Evolutionary conservation across 2,329 filamentous ascomycete genomes (phyloP).

Genomic region (Diaporthe citri): DNA sequence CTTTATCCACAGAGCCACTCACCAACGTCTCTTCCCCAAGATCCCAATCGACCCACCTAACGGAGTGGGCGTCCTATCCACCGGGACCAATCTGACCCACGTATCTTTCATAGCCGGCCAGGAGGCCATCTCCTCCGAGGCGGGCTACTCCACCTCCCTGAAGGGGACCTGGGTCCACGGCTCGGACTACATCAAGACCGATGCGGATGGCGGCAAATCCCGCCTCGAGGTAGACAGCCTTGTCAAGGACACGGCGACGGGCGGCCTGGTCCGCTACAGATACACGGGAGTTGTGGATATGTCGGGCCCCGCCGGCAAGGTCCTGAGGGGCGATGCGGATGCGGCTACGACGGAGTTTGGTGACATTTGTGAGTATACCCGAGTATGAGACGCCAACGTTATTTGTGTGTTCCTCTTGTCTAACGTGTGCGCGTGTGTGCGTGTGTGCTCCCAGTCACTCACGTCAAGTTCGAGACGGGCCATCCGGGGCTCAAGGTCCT

Average conservation of each 20-base stretch:
- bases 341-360: conserved; percentile 56
- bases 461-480: conserved; percentile 55
- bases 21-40: conserved; percentile 40
- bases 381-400: too few relatives aligned
- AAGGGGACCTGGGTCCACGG: conserved; percentile 55
- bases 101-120: conserved; percentile 45
- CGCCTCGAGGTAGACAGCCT: conserved; percentile 56
- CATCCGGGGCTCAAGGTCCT: conserved; percentile 50
- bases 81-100: conserved; percentile 48
- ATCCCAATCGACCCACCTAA: conserved; percentile 47
- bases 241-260: conserved; percentile 49
- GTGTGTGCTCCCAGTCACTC: conserved; percentile 41
- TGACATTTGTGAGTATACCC: conserved; percentile 50
- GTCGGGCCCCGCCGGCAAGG: conserved; percentile 47
- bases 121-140: conserved; percentile 51
- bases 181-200: conserved; percentile 56
- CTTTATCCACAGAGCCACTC: not conserved
- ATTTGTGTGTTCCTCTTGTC: not conserved
- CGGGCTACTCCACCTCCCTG: conserved; percentile 53
- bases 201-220: conserved; percentile 51
- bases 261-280: conserved; percentile 49
- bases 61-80: conserved; percentile 47
- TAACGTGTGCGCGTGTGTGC: not conserved
- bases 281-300: conserved; percentile 55
- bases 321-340: conserved; percentile 50